phyloP scores from a whole-genome alignment of 495 filamentous ascomycete genomes.

The Xylaria acuta region DNA sequence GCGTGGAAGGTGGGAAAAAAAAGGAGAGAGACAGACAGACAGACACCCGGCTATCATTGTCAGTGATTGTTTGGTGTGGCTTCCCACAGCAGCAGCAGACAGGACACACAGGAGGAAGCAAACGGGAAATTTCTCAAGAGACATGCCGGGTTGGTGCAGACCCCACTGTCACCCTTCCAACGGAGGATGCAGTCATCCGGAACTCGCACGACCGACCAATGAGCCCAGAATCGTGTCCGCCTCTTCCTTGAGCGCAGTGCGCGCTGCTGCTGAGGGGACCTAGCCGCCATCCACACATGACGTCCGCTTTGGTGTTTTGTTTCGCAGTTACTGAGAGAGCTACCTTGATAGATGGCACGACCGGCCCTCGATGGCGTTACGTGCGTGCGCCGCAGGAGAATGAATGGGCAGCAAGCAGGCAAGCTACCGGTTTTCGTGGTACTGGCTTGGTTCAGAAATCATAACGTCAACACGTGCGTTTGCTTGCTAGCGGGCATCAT shows the following conservation, averaged over 20 bases:
- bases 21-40: no score
- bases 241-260: neutral
- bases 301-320: constrained; percentile 3
- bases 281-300: constrained; percentile 17
- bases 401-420: constrained; percentile 1
- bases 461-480: neutral
- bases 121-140: constrained; percentile 37
- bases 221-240: constrained; percentile 6
- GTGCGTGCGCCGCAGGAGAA: neutral
- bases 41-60: neutral
- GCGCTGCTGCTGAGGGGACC: neutral
- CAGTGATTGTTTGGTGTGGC: neutral
- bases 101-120: constrained; percentile 24
- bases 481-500: neutral
- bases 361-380: neutral
- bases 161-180: constrained; percentile 42
- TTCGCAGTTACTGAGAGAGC: neutral
- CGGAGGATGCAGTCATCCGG: constrained; percentile 32
- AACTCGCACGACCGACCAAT: constrained; percentile 23
- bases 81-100: constrained; percentile 4
- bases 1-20: neutral
- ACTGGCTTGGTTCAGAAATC: constrained; percentile 11
- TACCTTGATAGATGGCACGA: neutral
- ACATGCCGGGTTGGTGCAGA: constrained; percentile 36
- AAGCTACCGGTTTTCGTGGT: neutral